Evolutionary conservation across 176 grass and related monocot species (phyloP).

Genomic region (Carex pumila): DNA sequence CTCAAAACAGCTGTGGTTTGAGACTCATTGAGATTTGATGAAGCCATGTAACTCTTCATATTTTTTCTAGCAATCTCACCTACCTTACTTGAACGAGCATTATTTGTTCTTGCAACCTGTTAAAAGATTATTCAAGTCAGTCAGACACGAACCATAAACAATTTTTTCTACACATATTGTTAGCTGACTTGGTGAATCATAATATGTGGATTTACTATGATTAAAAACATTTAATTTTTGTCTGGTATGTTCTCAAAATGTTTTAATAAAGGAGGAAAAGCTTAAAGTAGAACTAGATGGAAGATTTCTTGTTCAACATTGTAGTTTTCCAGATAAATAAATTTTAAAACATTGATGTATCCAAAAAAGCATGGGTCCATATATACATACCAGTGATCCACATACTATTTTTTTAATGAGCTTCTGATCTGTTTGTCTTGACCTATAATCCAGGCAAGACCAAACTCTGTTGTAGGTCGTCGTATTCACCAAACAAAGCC

Average conservation of each 20-base stretch:
- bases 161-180: neutral
- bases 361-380: neutral
- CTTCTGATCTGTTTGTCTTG: neutral
- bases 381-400: constrained; percentile 5
- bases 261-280: neutral
- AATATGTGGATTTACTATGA: too few relatives aligned
- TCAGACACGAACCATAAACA: neutral
- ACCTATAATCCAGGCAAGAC: neutral
- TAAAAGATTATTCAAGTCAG: neutral
- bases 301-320: neutral
- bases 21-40: constrained; percentile 38
- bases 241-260: neutral
- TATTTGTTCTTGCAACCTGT: neutral
- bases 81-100: neutral
- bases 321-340: neutral
- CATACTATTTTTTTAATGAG: neutral
- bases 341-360: neutral
- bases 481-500: constrained; percentile 18
- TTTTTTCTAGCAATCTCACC: neutral
- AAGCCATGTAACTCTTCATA: neutral
- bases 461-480: constrained; percentile 22
- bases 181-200: neutral
- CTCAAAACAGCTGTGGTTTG: constrained; percentile 25
- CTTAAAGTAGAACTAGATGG: neutral
- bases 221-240: too few relatives aligned